Evolutionary conservation across 176 grass and related monocot genomes (phyloP), one percentile per base, ranked within the genome.

Genomic region (Metroxylon sagu): DNA sequence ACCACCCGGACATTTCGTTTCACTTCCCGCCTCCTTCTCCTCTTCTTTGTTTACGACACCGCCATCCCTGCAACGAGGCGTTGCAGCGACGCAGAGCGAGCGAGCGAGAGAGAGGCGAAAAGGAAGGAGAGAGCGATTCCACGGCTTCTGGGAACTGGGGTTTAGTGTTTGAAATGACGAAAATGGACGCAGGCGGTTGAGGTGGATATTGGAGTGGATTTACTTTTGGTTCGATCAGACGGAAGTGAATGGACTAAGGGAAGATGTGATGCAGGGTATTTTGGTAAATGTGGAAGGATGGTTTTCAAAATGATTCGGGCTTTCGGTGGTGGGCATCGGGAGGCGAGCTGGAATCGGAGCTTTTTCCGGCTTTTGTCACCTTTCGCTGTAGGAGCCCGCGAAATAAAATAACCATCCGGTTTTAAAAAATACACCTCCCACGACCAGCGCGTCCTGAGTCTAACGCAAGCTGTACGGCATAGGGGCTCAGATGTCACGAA

Each of bases 291-390:
- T 12, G 35, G 8, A 35, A 6, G 30, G 35, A 39, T 10, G 35
- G 8, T 8, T 95, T 89, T 64, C 75, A 88, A 80, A 52, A n/a
- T 61, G 35, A 0, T 1, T 8, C 12, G 6, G 35, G 35, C 12
- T 12, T 39, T 39, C 2, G 35, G 35, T 10, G 35, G 6, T 10
- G 6, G 48, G 71, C 68, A 86, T 69, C 39, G 83, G 71, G 67
- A 76, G 51, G 18, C 50, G 80, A 55, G 80, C 29, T 50, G 29
- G 29, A 25, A 7, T 39, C 6, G 26, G 48, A 48, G 49, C 55
- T 39, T 39, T 77, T 69, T 5, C 16, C 26, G 5, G 28, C 39
- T 6, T 61, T 69, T 60, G 25, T 25, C 56, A 26, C 21, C 14
- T 66, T 39, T 0, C 6, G 12, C 10, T 48, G 6, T 21, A 2